A percentile compares a stretch with the other conserved stretches of the same genome.
phyloP scores from a whole-genome alignment of 2,329 filamentous ascomycete species.

The Botrytis pseudocinerea region DNA sequence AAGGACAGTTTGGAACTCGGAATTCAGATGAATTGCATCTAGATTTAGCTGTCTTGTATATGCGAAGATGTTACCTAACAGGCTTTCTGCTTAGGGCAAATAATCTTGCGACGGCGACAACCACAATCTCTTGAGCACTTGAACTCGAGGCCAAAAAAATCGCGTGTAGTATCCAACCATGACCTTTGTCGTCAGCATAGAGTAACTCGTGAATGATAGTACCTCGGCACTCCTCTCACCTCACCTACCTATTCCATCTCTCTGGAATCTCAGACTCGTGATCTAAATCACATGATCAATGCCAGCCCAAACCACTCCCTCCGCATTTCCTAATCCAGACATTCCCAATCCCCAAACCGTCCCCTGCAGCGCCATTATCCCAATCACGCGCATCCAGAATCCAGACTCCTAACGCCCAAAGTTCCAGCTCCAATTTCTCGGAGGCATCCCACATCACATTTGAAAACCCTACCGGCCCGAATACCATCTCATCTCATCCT shows the following conservation, averaged over 20 bases:
- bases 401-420: constrained; percentile 3
- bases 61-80: not conserved
- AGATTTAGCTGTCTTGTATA: not conserved
- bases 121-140: not conserved
- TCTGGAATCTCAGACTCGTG: not conserved
- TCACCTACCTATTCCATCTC: not conserved
- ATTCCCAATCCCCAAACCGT: not conserved
- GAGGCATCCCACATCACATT: not conserved
- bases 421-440: not conserved
- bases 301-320: not conserved
- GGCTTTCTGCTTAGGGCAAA: not conserved
- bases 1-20: not conserved
- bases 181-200: not conserved
- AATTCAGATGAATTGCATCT: not conserved
- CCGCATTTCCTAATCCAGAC: not conserved
- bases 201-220: not conserved
- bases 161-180: not conserved
- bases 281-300: not conserved
- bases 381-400: not conserved
- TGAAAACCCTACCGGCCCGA: constrained; percentile 4
- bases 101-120: not conserved
- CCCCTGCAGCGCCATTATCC: not conserved
- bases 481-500: not conserved
- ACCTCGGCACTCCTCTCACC: not conserved
- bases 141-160: not conserved